Evolutionary conservation across 306 rosid species (phyloP).

Genomic region (Lathyrus tuberosus): DNA sequence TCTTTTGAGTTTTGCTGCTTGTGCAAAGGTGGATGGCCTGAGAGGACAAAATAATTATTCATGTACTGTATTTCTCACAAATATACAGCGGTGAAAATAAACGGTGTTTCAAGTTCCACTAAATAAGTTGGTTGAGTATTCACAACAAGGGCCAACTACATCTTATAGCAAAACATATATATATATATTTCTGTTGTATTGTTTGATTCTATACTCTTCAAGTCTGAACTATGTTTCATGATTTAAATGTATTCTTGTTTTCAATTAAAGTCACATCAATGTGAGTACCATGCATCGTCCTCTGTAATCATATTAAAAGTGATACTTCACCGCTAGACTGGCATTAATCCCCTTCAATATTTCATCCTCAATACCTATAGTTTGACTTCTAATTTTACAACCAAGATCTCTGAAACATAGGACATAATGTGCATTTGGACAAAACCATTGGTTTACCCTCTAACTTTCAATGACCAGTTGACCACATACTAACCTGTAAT

Average conservation of each 20-base stretch:
- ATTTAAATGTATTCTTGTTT: not conserved
- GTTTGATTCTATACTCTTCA: conserved; percentile 24
- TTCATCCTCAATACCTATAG: not conserved
- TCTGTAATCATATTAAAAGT: not conserved
- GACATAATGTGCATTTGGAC: not conserved
- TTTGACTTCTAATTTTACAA: conserved; percentile 4
- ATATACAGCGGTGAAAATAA: not conserved
- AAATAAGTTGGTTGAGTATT: not conserved
- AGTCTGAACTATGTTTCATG: conserved; percentile 18
- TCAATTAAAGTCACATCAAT: not conserved
- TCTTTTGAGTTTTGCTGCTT: conserved; percentile 85
- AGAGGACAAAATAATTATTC: conserved; percentile 31
- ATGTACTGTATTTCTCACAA: conserved; percentile 9
- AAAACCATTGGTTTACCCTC: conserved; percentile 10
- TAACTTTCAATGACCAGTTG: not conserved
- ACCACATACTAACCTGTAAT: not conserved
- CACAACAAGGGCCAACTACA: not conserved
- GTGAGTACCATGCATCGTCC: not conserved
- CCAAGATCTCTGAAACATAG: conserved; percentile 2
- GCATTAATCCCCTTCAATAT: not conserved
- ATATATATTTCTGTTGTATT: not conserved
- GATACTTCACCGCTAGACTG: not conserved
- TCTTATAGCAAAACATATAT: not conserved
- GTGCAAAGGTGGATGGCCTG: conserved; percentile 93
- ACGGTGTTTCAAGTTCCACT: conserved; percentile 11